Evolutionary conservation across 2,329 filamentous ascomycete genomes (phyloP).

Genomic region (Leptodontidium sp.): DNA sequence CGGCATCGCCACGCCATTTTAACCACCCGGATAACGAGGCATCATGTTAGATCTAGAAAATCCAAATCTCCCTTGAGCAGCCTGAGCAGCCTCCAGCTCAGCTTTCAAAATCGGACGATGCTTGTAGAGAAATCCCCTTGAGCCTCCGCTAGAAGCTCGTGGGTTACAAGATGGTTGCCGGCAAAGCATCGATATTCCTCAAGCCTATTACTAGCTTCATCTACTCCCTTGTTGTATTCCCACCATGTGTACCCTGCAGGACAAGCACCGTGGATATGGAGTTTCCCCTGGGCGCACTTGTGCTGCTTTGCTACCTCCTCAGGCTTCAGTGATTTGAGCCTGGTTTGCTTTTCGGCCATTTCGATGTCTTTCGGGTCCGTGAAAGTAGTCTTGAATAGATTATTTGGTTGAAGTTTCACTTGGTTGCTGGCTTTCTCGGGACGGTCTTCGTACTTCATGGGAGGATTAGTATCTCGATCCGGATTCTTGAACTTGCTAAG

Average conservation of each 20-base stretch:
- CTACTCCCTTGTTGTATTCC: not conserved
- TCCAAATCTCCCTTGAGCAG: not conserved
- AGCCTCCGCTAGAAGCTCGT: constrained; percentile 2
- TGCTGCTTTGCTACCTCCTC: constrained; percentile 2
- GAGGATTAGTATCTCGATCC: not conserved
- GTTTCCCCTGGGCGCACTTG: constrained; percentile 11
- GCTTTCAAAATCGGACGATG: not conserved
- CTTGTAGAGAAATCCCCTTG: constrained; percentile 1
- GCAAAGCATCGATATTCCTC: constrained; percentile 8
- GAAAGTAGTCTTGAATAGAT: not conserved
- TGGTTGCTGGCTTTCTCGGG: not conserved
- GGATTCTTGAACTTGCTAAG: not conserved
- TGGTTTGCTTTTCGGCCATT: constrained; percentile 16
- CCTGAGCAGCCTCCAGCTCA: not conserved
- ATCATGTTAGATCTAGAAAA: too few species aligned
- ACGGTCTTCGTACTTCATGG: not conserved
- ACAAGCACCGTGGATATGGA: not conserved
- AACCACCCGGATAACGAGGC: too few species aligned
- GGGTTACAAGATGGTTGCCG: not conserved
- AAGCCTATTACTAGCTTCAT: not conserved
- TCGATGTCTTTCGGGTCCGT: constrained; percentile 1
- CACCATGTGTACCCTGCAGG: constrained; percentile 7
- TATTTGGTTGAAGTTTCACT: not conserved
- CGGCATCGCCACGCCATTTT: too few species aligned
- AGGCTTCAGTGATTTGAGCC: not conserved